Conservation (phyloP, 2,329 filamentous ascomycete species). For the Fusarium clavum region DNA sequence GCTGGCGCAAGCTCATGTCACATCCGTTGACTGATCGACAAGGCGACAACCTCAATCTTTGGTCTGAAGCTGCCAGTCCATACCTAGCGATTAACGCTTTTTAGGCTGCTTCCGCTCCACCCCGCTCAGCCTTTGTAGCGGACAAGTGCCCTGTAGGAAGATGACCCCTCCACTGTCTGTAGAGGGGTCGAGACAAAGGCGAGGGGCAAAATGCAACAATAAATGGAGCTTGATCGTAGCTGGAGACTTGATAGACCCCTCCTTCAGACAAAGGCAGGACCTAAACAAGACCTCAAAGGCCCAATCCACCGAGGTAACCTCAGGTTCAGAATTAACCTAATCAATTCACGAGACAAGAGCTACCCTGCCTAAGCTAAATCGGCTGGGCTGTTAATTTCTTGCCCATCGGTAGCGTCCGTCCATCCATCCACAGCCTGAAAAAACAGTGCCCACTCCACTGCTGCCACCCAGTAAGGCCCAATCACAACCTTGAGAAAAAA, state of each 20-base stretch:
- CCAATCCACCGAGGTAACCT: not conserved
- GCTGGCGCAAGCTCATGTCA: constrained; percentile 5
- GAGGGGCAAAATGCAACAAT: constrained; percentile 25
- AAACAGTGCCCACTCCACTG: constrained; percentile 47
- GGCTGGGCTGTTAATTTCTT: constrained; percentile 28
- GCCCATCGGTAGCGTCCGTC: constrained; percentile 42
- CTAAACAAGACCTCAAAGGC: not conserved
- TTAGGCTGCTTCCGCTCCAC: constrained; percentile 31
- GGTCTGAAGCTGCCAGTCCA: constrained; percentile 17
- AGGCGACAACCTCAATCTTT: constrained; percentile 9
- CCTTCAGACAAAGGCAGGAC: constrained; percentile 8
- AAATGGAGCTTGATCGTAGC: constrained; percentile 20
- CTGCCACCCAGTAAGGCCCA: constrained; percentile 46
- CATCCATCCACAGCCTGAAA: constrained; percentile 33
- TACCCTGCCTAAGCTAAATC: not conserved
- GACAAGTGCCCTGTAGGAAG: constrained; percentile 29
- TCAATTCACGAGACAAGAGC: constrained; percentile 2
- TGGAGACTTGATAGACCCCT: constrained; percentile 2
- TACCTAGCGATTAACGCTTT: constrained; percentile 4
- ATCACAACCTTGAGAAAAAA: constrained; percentile 55
- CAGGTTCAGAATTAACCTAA: not conserved
- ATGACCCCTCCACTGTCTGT: constrained; percentile 28
- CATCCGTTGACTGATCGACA: constrained; percentile 18
- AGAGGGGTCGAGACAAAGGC: constrained; percentile 22
- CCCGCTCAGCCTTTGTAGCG: constrained; percentile 30